Evolutionary conservation across 768 basidiomycete genomes (phyloP).

Genomic region (Agaricus bisporus): DNA sequence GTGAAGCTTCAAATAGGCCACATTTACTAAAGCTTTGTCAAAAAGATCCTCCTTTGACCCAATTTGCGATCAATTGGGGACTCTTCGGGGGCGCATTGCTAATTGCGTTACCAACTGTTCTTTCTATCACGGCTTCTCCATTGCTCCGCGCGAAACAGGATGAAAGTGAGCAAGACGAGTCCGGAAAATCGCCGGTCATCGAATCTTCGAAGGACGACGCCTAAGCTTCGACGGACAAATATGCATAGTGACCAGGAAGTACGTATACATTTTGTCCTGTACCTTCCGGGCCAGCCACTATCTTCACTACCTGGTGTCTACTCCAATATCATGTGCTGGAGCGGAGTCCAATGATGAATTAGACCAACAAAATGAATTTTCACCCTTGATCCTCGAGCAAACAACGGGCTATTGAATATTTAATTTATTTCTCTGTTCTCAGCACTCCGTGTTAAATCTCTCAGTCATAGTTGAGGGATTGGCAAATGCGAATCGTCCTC

Average conservation of each 20-base stretch:
- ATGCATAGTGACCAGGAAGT: no score
- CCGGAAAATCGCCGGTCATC: background rate
- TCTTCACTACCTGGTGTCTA: no score
- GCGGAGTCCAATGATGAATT: slow-evolving; percentile 17
- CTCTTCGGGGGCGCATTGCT: slow-evolving; percentile 19
- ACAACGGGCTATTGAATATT: no score
- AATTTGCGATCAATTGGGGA: slow-evolving; percentile 22
- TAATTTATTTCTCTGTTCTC: no score
- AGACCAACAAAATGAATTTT: slow-evolving; percentile 13
- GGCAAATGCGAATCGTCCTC: no score
- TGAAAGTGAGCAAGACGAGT: background rate
- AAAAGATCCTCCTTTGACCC: slow-evolving; percentile 18
- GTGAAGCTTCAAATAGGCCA: background rate
- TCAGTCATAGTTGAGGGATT: no score
- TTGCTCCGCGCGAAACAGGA: background rate
- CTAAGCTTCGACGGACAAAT: no score
- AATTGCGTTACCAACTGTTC: slow-evolving; percentile 20
- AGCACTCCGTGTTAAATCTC: no score
- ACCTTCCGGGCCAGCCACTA: no score
- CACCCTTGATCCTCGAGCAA: no score
- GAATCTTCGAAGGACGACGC: no score
- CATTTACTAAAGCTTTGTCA: background rate
- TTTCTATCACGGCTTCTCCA: slow-evolving; percentile 21
- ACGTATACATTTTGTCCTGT: background rate
- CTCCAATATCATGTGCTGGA: no score